A percentile compares a stretch with the other conserved stretches of the same genome.
phyloP scores from a whole-genome alignment of 352 stramenopile species.

The Saprolegnia diclina region DNA sequence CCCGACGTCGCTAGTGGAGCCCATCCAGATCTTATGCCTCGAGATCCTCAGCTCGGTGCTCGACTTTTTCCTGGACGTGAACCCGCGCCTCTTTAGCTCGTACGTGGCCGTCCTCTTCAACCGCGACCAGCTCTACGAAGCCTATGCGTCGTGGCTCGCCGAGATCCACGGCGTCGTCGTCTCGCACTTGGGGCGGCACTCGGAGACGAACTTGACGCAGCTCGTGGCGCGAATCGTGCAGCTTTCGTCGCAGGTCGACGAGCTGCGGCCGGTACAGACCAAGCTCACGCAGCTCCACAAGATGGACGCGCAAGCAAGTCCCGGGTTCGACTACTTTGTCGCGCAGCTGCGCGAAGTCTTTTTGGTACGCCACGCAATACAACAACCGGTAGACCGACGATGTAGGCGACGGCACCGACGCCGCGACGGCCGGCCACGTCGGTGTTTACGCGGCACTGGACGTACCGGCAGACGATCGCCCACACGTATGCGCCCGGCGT shows the following conservation, averaged over 20 bases:
- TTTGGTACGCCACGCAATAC: not conserved
- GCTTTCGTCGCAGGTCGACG: not conserved
- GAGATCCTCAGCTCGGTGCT: not conserved
- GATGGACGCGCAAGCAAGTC: not conserved
- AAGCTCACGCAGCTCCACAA: not conserved
- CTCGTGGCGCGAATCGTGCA: constrained; percentile 2
- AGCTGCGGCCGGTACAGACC: not conserved
- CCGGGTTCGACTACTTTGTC: constrained; percentile 25
- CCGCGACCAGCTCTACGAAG: constrained; percentile 10
- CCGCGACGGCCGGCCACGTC: too few relatives aligned
- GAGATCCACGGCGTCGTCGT: not conserved
- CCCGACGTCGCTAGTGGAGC: not conserved
- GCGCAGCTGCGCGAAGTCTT: constrained; percentile 26
- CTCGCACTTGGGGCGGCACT: not conserved
- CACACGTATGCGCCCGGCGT: not conserved
- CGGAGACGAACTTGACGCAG: not conserved
- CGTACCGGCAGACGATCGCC: not conserved
- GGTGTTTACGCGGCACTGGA: not conserved
- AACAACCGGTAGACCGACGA: too few relatives aligned
- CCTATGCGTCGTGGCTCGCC: constrained; percentile 5
- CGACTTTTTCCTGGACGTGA: not conserved
- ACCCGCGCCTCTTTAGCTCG: not conserved
- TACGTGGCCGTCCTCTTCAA: not conserved
- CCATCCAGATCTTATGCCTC: not conserved
- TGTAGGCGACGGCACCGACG: not conserved